Conservation (phyloP, 257 asterid genomes). For the Perilla frutescens region DNA sequence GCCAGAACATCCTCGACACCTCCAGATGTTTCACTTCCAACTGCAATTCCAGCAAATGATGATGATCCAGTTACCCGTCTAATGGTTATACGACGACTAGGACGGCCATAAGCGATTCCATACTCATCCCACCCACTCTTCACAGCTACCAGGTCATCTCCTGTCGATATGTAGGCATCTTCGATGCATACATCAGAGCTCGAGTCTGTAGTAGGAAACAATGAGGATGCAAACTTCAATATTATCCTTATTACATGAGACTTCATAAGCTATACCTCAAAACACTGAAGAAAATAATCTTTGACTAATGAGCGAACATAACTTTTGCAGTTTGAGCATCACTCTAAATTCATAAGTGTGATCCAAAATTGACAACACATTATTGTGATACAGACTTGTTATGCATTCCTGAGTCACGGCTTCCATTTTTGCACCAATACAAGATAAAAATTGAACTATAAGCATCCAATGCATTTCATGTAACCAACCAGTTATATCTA, state of each 20-base stretch:
- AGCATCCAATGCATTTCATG: slow-evolving; percentile 9
- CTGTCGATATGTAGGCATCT: slow-evolving; percentile 64
- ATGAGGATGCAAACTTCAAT: background rate
- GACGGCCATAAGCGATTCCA: slow-evolving; percentile 59
- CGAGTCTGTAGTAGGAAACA: slow-evolving; percentile 61
- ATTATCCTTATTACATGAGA: background rate
- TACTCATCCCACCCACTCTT: slow-evolving; percentile 77
- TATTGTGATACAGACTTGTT: background rate
- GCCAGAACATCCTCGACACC: slow-evolving; percentile 67
- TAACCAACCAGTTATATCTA: background rate
- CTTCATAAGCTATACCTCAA: background rate
- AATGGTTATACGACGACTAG: slow-evolving; percentile 54
- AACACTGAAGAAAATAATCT: background rate
- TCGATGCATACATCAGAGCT: slow-evolving; percentile 71
- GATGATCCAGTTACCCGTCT: slow-evolving; percentile 78
- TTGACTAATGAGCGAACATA: background rate
- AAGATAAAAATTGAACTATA: background rate
- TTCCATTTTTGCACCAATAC: background rate
- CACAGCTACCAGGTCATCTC: slow-evolving; percentile 61
- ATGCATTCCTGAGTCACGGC: background rate
- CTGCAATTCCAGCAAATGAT: slow-evolving; percentile 83
- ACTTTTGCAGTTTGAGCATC: slow-evolving; percentile 4
- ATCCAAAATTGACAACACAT: slow-evolving; percentile 1
- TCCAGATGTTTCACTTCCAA: slow-evolving; percentile 96
- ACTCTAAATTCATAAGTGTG: background rate